These are phyloP conservation scores for Extremus antarcticus DNA, from an alignment of 495 filamentous ascomycete genomes.

Conservation along the genomic window DNA sequence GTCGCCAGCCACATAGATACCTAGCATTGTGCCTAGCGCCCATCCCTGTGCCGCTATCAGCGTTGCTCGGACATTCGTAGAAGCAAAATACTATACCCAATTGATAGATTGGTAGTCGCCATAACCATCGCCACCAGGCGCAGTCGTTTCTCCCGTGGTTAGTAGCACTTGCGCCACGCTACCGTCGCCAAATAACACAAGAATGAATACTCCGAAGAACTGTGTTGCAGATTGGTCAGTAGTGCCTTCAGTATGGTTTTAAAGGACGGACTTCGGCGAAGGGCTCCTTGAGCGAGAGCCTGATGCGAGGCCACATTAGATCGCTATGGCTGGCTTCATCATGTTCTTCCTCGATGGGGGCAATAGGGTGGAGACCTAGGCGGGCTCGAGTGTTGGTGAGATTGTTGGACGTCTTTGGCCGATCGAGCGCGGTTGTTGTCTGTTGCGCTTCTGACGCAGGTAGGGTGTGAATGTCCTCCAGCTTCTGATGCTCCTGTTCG, in stretches of 20 bases:
- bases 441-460: not conserved
- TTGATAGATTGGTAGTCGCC: constrained; percentile 20
- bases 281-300: constrained; percentile 39
- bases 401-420: constrained; percentile 3
- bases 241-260: too few relatives aligned
- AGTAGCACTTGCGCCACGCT: constrained; percentile 21
- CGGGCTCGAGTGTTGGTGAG: constrained; percentile 1
- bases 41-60: too few relatives aligned
- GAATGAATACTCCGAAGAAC: constrained; percentile 46
- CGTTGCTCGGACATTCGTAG: too few relatives aligned
- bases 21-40: constrained; percentile 39
- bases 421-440: not conserved
- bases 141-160: constrained; percentile 2
- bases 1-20: constrained; percentile 47
- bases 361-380: constrained; percentile 19
- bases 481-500: not conserved
- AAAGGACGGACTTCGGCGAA: constrained; percentile 57
- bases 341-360: constrained; percentile 19
- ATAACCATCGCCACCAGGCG: constrained; percentile 17
- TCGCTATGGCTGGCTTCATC: constrained; percentile 7
- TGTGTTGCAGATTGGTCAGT: too few relatives aligned
- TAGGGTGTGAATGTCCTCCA: not conserved
- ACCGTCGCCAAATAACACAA: constrained; percentile 33
- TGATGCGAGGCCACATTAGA: constrained; percentile 38
- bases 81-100: constrained; percentile 18